Conservation (phyloP, 2,329 filamentous ascomycete genomes). For the Phyllosticta paracitricarpa region DNA sequence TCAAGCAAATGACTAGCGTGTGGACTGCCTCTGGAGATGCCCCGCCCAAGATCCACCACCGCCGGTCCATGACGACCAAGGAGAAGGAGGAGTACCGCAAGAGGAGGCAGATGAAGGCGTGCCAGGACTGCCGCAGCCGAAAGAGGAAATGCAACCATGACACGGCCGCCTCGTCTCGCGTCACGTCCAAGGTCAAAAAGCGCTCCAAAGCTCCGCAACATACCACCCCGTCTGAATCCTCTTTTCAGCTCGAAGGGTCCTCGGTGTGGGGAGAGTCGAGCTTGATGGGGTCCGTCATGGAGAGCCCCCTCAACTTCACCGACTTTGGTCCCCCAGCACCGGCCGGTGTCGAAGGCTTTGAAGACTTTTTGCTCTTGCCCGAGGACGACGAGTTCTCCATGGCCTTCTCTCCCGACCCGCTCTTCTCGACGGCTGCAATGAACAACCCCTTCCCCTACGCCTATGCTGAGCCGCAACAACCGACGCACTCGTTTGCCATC, state of each 20-base stretch:
- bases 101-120: conserved; percentile 10
- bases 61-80: conserved; percentile 10
- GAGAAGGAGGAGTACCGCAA: conserved; percentile 11
- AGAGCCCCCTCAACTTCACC: conserved; percentile 5
- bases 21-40: conserved; percentile 4
- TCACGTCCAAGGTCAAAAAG: conserved; percentile 9
- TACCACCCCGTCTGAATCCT: background rate
- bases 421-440: background rate
- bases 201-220: conserved; percentile 1
- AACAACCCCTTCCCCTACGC: background rate
- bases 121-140: conserved; percentile 7
- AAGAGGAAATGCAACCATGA: conserved; percentile 11
- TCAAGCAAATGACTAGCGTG: conserved; percentile 11
- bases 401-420: conserved; percentile 5
- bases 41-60: conserved; percentile 10
- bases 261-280: conserved; percentile 1
- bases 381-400: conserved; percentile 6
- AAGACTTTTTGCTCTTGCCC: conserved; percentile 6
- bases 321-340: background rate
- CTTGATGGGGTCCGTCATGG: background rate
- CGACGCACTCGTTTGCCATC: background rate
- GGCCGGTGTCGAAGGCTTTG: background rate
- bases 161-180: conserved; percentile 4
- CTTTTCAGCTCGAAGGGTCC: conserved; percentile 5
- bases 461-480: background rate